Base-by-base conservation (phyloP, 129 eudicot genomes). In the Solidago caesia region DNA sequence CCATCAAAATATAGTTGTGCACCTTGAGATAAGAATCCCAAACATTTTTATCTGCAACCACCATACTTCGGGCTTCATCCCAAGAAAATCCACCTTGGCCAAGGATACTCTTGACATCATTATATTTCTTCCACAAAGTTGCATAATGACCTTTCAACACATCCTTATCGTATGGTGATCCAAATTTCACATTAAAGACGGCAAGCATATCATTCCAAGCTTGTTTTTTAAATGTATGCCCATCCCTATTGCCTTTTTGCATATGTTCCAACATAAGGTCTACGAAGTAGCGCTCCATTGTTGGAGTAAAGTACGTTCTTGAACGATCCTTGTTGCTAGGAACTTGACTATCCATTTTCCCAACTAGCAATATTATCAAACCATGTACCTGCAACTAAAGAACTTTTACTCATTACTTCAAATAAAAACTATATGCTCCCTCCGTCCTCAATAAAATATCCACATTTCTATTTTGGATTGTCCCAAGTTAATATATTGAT, bases 161-260 rank as follows among this genome's bases (percentile, higher is more conserved):
- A 72, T 86, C 91, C 78, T 86, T 86, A 73, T 86, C 91, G 9
- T 86, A 86, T 16, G 75, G 86, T 57, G 91, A 83, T 68, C 82
- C 87, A 67, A 83, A 81, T 58, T 86, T 86, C 67, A 79, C 81
- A 79, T 86, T 86, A 43, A 86, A 86, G 64, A 75, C 82, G 25
- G 78, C 76, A 27, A 86, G 82, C 88, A 86, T 86, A 68, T 86
- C 88, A n/a, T 75, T 81, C 91, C 91, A 86, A 56, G 91, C 91
- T 75, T 86, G 86, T 75, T 86, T 86, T 68, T 81, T 86, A 71
- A 86, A 86, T 33, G 91, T 86, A 72, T 86, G 86, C 33, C 91
- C 91, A 44, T 55, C 67, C 74, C 91, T 86, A 65, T 84, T 86
- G 60, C 91, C 91, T 81, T 79, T 83, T n/a, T 81, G 82, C 81